Conservation (phyloP, 768 basidiomycete genomes). For the Russula lepida region DNA sequence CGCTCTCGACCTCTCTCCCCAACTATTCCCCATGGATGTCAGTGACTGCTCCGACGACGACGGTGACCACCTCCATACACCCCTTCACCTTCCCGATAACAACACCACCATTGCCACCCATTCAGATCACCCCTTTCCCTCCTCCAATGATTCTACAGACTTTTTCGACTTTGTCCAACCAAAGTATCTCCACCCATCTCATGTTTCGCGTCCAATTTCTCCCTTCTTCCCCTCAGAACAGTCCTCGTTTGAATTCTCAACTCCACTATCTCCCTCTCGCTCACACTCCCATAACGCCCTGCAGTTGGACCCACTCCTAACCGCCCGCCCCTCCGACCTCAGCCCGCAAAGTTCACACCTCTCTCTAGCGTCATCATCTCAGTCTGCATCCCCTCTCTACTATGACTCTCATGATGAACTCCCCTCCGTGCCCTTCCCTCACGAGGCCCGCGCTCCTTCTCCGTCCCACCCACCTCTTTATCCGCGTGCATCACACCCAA, state of each 20-base stretch:
- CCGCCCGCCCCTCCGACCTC: conserved; percentile 6
- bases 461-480: conserved; percentile 1
- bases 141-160: conserved; percentile 10
- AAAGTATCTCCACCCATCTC: conserved; percentile 20
- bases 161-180: conserved; percentile 7
- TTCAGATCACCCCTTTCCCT: conserved; percentile 5
- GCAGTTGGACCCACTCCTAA: conserved; percentile 8
- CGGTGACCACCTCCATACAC: conserved; percentile 20
- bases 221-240: conserved; percentile 13
- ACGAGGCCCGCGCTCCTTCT: background rate
- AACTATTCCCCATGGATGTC: conserved; percentile 12
- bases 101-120: conserved; percentile 8
- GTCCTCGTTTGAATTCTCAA: background rate
- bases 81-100: conserved; percentile 15
- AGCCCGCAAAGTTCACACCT: conserved; percentile 5
- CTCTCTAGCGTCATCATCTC: conserved; percentile 1
- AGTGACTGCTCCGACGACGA: conserved; percentile 21
- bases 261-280: background rate
- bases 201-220: conserved; percentile 15
- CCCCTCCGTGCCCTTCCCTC: conserved; percentile 9
- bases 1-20: conserved; percentile 11
- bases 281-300: conserved; percentile 15
- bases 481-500: conserved; percentile 6
- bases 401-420: conserved; percentile 6
- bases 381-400: background rate